These are phyloP conservation scores for Neonectria sp. DNA, from an alignment of 2,329 filamentous ascomycete genomes.

Conservation along the genomic window DNA sequence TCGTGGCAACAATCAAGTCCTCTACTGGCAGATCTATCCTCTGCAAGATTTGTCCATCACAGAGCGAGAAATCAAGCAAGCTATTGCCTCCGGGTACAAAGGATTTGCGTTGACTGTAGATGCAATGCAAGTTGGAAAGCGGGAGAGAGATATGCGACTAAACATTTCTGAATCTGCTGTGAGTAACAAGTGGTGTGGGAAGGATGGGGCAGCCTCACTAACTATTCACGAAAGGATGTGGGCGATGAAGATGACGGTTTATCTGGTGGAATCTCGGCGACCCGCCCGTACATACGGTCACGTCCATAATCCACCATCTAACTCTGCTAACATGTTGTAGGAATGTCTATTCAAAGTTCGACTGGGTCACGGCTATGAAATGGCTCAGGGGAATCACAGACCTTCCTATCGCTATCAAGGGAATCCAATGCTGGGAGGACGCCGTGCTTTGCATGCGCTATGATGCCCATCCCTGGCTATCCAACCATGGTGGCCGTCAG, in stretches of 20 bases:
- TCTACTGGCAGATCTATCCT: slow-evolving; percentile 32
- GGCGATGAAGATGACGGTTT: background rate
- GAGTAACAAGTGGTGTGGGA: background rate
- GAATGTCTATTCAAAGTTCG: slow-evolving; percentile 7
- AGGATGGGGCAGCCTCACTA: background rate
- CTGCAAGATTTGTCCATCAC: slow-evolving; percentile 14
- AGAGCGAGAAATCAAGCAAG: slow-evolving; percentile 16
- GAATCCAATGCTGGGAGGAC: slow-evolving; percentile 30
- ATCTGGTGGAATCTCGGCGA: background rate
- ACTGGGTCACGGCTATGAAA: slow-evolving; percentile 17
- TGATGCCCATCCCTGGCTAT: slow-evolving; percentile 24
- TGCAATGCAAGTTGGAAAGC: slow-evolving; percentile 19
- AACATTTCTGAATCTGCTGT: background rate
- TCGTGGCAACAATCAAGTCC: background rate
- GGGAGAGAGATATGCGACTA: slow-evolving; percentile 18
- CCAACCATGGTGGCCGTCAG: slow-evolving; percentile 25
- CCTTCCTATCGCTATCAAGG: slow-evolving; percentile 21
- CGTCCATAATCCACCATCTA: background rate
- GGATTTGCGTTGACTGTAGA: slow-evolving; percentile 28
- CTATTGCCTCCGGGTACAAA: slow-evolving; percentile 22
- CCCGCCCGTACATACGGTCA: slow-evolving; percentile 3
- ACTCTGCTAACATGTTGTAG: background rate
- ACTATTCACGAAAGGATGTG: background rate
- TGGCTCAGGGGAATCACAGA: slow-evolving; percentile 19
- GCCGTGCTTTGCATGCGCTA: slow-evolving; percentile 15